Conservation (phyloP, 805 yeast species). For the Phaffomyces thermotolerans region DNA sequence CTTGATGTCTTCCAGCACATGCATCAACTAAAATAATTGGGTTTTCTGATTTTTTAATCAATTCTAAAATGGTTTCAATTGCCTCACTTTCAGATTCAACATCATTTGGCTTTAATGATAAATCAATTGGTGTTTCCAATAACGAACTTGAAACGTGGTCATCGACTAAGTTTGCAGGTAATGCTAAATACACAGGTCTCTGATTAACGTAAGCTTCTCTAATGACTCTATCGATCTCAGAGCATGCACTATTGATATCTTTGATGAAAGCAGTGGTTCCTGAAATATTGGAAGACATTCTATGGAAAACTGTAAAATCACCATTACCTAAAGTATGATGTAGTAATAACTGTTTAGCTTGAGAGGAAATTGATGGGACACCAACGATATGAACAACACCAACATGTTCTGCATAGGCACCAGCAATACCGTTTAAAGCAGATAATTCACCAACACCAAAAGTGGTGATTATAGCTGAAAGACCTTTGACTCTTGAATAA, state of each 20-base stretch:
- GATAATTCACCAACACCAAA: constrained; percentile 89
- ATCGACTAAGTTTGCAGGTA: constrained; percentile 78
- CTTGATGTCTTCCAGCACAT: constrained; percentile 74
- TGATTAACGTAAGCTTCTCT: constrained; percentile 63
- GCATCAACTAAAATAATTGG: constrained; percentile 82
- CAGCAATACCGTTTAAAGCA: constrained; percentile 82
- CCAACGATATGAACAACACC: constrained; percentile 83
- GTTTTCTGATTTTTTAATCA: constrained; percentile 52
- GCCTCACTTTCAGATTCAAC: constrained; percentile 58
- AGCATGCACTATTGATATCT: constrained; percentile 59
- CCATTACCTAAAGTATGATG: constrained; percentile 85
- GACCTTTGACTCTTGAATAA: constrained; percentile 72
- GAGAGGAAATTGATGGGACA: constrained; percentile 71
- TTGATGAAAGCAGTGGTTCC: constrained; percentile 58
- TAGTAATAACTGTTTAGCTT: constrained; percentile 61
- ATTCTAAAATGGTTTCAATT: constrained; percentile 40
- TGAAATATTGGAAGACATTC: constrained; percentile 71
- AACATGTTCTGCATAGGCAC: constrained; percentile 85
- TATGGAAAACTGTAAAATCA: constrained; percentile 69
- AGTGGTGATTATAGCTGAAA: constrained; percentile 71
- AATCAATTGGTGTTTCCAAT: constrained; percentile 59
- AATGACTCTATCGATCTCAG: constrained; percentile 66
- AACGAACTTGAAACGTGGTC: constrained; percentile 47
- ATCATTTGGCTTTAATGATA: constrained; percentile 51
- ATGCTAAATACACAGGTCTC: constrained; percentile 76